Conservation (phyloP, 1,284 basidiomycete species). For the Moesziomyces parantarcticus region DNA sequence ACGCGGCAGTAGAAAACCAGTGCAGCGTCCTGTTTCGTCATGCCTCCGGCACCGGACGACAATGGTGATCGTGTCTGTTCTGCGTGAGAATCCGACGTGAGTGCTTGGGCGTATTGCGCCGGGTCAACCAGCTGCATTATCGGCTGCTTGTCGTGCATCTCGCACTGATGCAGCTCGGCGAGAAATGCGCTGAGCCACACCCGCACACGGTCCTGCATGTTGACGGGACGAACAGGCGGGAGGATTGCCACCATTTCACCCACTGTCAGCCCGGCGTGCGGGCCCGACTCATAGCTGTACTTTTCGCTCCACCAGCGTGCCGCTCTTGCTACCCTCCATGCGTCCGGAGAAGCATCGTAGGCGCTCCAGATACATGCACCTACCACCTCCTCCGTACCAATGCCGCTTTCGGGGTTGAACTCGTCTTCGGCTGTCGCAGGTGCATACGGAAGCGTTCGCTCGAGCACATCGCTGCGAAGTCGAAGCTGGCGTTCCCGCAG, state of each 20-base stretch:
- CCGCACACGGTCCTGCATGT: constrained; percentile 30
- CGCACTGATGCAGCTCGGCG: constrained; percentile 34
- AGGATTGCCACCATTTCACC: constrained; percentile 46
- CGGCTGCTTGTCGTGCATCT: constrained; percentile 20
- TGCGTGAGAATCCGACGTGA: neutral
- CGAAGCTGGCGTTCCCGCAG: constrained; percentile 4
- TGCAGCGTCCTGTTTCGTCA: constrained; percentile 26
- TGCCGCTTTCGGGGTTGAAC: constrained; percentile 35
- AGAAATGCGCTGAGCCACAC: constrained; percentile 33
- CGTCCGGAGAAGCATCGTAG: constrained; percentile 20
- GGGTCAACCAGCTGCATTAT: constrained; percentile 31
- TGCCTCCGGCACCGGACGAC: neutral
- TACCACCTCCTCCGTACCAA: constrained; percentile 38
- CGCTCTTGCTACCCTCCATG: constrained; percentile 20
- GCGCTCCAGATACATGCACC: constrained; percentile 29
- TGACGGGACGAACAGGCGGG: constrained; percentile 32
- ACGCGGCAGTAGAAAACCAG: constrained; percentile 18
- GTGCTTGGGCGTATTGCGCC: constrained; percentile 11
- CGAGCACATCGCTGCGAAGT: constrained; percentile 19
- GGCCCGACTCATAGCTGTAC: constrained; percentile 29
- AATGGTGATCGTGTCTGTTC: neutral
- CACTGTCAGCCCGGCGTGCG: constrained; percentile 28
- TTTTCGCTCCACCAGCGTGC: constrained; percentile 44
- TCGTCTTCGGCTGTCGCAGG: constrained; percentile 18
- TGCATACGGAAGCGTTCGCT: constrained; percentile 20